A percentile compares a stretch with the other conserved stretches of the same genome.
Conservation (phyloP, 176 grass and related monocot species). For the Leersia perrieri region DNA sequence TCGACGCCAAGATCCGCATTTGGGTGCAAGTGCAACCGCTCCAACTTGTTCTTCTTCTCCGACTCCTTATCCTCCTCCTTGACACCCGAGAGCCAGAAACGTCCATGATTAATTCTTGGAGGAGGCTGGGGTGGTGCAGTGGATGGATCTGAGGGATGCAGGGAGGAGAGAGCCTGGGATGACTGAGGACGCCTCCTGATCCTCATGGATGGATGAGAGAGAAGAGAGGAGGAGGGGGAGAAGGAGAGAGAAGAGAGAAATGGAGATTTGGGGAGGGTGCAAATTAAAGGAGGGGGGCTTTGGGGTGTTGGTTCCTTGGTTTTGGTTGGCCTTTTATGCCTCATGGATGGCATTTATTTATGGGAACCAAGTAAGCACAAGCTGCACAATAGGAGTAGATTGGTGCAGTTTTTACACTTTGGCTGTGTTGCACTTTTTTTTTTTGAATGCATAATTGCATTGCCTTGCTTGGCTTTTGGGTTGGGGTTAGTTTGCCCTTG, state of each 20-base stretch:
- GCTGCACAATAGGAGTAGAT: not conserved
- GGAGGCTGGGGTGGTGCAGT: slow-evolving; percentile 1
- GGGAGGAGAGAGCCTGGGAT: slow-evolving; percentile 20
- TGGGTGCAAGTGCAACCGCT: slow-evolving; percentile 53
- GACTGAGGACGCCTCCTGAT: slow-evolving; percentile 68
- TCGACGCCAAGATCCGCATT: slow-evolving; percentile 39
- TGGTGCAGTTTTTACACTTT: slow-evolving; percentile 30
- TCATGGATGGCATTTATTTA: slow-evolving; percentile 39
- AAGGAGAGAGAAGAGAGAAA: not conserved
- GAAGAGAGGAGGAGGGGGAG: not conserved
- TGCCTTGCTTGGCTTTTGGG: not conserved
- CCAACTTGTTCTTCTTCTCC: not conserved
- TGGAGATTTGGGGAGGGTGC: slow-evolving; percentile 53
- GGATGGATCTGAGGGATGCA: slow-evolving; percentile 49
- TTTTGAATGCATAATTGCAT: not conserved
- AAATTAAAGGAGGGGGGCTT: slow-evolving; percentile 43
- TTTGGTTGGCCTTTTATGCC: slow-evolving; percentile 34
- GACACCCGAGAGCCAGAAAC: not conserved
- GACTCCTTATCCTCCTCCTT: slow-evolving; percentile 15
- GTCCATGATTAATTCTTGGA: slow-evolving; percentile 4
- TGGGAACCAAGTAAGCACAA: slow-evolving; percentile 28
- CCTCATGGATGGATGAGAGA: slow-evolving; percentile 61
- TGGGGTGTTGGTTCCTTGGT: slow-evolving; percentile 40
- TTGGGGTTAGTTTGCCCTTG: not conserved
- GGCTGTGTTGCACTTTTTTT: not conserved